These are phyloP conservation scores for Salvia miltiorrhiza DNA, from an alignment of 257 asterid species.

Conservation along the genomic window DNA sequence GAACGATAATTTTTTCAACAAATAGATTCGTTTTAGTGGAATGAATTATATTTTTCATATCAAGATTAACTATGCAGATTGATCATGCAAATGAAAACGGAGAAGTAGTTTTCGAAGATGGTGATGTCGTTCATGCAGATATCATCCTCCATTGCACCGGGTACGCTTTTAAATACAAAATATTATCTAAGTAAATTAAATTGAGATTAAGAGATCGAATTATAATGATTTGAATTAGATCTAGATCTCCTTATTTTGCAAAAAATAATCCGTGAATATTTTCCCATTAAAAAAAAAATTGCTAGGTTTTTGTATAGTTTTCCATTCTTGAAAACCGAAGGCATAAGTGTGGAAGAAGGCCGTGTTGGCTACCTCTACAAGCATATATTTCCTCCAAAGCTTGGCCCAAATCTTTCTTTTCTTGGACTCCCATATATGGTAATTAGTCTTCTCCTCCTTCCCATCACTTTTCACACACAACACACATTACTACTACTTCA, in stretches of 20 bases:
- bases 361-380: conserved; percentile 64
- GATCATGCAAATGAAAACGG: conserved; percentile 46
- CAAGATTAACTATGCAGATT: conserved; percentile 24
- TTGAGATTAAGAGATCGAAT: no score
- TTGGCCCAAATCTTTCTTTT: conserved; percentile 60
- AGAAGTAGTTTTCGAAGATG: conserved; percentile 50
- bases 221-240: no score
- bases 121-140: conserved; percentile 45
- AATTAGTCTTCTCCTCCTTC: neutral
- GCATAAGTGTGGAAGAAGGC: conserved; percentile 44
- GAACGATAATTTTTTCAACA: no score
- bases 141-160: conserved; percentile 60
- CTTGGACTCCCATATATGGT: conserved; percentile 40
- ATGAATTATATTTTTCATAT: no score
- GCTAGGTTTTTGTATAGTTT: conserved; percentile 43
- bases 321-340: conserved; percentile 58
- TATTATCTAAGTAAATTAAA: no score
- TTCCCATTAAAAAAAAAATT: neutral
- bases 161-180: conserved; percentile 24
- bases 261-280: neutral
- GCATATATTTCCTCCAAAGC: conserved; percentile 56
- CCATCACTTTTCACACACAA: neutral
- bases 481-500: neutral
- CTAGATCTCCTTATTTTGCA: neutral
- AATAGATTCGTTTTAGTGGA: no score